Evolutionary conservation across 768 basidiomycete genomes (phyloP), one percentile per base, ranked within the genome.

Genomic region (Cystofilobasidium capitatum): DNA sequence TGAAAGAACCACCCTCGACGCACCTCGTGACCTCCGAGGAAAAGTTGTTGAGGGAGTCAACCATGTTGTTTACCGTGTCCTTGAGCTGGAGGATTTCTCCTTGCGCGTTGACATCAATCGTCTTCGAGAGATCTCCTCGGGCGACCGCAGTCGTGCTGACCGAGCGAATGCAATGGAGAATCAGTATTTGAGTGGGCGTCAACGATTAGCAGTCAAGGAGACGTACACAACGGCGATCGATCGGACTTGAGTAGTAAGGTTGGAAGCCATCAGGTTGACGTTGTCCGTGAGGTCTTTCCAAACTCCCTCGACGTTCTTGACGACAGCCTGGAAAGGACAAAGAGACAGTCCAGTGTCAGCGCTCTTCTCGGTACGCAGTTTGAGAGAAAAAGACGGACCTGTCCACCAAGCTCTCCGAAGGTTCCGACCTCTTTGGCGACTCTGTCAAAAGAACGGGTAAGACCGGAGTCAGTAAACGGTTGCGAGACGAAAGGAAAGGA

Each of bases 81-180:
- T 47, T 59, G 73, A 88, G 77, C 72, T 88, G 87, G n/a, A 91
- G 82, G 84, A 96, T 92, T 79, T 96, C 93, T 55, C 92, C 92
- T 72, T 90, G 87, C 17, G 91, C 92, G 72, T 93, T 88, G 64
- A 94, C 91, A 70, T 91, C 85, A 74, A 94, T 91, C 35, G 85
- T 84, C 74, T 88, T 86, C 71, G 81, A 83, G 61, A 96, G 77
- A 76, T 93, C 91, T n/a, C 92, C 92, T 63, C 84, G 79, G 1
- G 91, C 90, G 40, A 98, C 92, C 16, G 93, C 94, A 76, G 62
- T 63, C 20, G 62, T 63, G 49, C 58, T 59, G 13, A 14, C n/a
- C 14, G n/a, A n/a, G 13, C n/a, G n/a, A n/a, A n/a, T n/a, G 44
- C n/a, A n/a, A 14, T 45, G 13, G 44, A 14, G 44, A 45, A n/a